Evolutionary conservation across 2,329 filamentous ascomycete genomes (phyloP).

Genomic region (Ophiobolus disseminans): DNA sequence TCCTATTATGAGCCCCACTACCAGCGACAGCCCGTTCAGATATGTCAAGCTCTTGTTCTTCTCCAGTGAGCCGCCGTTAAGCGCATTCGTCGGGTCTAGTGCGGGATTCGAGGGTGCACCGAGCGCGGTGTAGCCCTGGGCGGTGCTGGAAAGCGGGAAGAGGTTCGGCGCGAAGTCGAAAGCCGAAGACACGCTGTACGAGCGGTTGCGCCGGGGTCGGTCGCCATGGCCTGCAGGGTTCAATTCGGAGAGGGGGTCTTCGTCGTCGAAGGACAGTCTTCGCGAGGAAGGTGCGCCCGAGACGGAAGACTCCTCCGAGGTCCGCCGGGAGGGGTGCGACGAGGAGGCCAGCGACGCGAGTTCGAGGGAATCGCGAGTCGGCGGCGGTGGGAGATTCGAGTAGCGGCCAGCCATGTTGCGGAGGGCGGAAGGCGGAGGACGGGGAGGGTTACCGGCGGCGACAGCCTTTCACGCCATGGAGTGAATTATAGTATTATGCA

Average conservation of each 20-base stretch:
- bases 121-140: conserved; percentile 78
- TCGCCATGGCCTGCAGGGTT: conserved; percentile 61
- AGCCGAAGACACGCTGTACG: conserved; percentile 88
- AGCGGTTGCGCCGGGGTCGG: conserved; percentile 63
- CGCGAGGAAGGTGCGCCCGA: conserved; percentile 94
- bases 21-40: conserved; percentile 87
- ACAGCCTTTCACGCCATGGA: conserved; percentile 35
- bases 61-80: conserved; percentile 83
- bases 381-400: conserved; percentile 44
- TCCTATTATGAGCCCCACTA: conserved; percentile 93
- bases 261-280: conserved; percentile 84
- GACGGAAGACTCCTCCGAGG: conserved; percentile 74
- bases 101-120: conserved; percentile 72
- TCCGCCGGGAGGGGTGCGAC: conserved; percentile 69
- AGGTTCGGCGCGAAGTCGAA: conserved; percentile 96
- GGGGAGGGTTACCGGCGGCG: conserved; percentile 23
- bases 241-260: conserved; percentile 72
- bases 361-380: conserved; percentile 88
- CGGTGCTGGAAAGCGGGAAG: conserved; percentile 89
- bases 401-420: conserved; percentile 49
- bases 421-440: too few species aligned
- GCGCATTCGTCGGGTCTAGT: conserved; percentile 61
- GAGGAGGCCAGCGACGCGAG: conserved; percentile 93
- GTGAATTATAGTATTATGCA: conserved; percentile 4
- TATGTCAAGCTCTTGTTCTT: conserved; percentile 96